These are phyloP conservation scores for Arthrinium puccinioides DNA, from an alignment of 2,329 filamentous ascomycete species.

Conservation along the genomic window DNA sequence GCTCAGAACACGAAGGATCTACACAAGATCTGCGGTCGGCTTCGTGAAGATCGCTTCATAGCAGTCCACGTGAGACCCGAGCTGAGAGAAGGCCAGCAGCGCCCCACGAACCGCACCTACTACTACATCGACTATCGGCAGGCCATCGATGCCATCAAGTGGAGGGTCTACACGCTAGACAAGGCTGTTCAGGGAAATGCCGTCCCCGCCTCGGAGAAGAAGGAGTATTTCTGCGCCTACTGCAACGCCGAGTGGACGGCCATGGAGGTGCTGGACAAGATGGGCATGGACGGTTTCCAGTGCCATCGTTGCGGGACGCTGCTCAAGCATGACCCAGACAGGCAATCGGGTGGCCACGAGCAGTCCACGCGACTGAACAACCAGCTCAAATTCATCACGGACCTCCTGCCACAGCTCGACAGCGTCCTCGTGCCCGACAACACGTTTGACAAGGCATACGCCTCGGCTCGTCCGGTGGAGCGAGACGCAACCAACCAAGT, in stretches of 20 bases:
- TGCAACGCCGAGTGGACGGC: slow-evolving; percentile 85
- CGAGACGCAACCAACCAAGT: slow-evolving; percentile 62
- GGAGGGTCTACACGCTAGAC: slow-evolving; percentile 80
- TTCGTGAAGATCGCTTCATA: slow-evolving; percentile 81
- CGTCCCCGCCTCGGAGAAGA: slow-evolving; percentile 74
- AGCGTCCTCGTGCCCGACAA: slow-evolving; percentile 66
- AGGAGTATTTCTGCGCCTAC: slow-evolving; percentile 78
- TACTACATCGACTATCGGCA: slow-evolving; percentile 96
- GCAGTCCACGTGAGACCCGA: slow-evolving; percentile 73
- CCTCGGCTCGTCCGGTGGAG: slow-evolving; percentile 54
- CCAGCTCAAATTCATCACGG: slow-evolving; percentile 72
- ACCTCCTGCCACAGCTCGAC: slow-evolving; percentile 71
- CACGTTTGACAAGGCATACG: slow-evolving; percentile 63
- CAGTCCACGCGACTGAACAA: slow-evolving; percentile 69
- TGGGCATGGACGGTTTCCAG: slow-evolving; percentile 64
- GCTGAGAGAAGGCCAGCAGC: slow-evolving; percentile 70
- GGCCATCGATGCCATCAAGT: slow-evolving; percentile 94
- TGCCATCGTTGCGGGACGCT: slow-evolving; percentile 71
- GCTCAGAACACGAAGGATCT: slow-evolving; percentile 88
- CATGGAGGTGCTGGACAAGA: slow-evolving; percentile 78
- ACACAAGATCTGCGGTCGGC: slow-evolving; percentile 77
- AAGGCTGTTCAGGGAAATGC: slow-evolving; percentile 82
- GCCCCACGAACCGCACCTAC: slow-evolving; percentile 81
- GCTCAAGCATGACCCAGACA: slow-evolving; percentile 59
- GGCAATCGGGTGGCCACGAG: slow-evolving; percentile 63